phyloP scores from a whole-genome alignment of 495 filamentous ascomycete genomes.

The Podospora conica region DNA sequence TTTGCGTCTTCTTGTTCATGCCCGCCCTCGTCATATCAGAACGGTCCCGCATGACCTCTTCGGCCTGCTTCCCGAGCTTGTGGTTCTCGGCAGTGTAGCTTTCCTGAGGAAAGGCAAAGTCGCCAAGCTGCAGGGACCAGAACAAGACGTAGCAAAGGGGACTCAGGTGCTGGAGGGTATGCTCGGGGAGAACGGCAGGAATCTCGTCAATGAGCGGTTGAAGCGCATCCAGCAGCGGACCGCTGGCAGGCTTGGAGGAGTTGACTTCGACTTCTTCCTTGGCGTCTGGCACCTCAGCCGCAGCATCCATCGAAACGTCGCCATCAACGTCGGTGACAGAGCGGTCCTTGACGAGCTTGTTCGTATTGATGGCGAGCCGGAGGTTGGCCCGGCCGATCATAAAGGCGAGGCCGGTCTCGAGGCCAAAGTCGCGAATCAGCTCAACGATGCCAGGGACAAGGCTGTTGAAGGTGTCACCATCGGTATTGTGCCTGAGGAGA shows the following conservation, averaged over 20 bases:
- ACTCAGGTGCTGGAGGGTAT: slow-evolving; percentile 61
- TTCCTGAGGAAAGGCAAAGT: slow-evolving; percentile 64
- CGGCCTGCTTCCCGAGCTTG: slow-evolving; percentile 53
- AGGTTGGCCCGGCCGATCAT: slow-evolving; percentile 74
- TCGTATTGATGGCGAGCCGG: slow-evolving; percentile 33
- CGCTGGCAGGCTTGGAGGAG: slow-evolving; percentile 18
- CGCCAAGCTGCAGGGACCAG: slow-evolving; percentile 81
- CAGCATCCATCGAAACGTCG: slow-evolving; percentile 34
- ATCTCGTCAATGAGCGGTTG: slow-evolving; percentile 68
- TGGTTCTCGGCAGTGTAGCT: slow-evolving; percentile 69
- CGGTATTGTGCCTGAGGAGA: slow-evolving; percentile 71
- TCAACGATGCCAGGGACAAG: slow-evolving; percentile 68
- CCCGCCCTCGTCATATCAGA: slow-evolving; percentile 60
- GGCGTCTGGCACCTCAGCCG: slow-evolving; percentile 20
- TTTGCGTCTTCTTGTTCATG: slow-evolving; percentile 56
- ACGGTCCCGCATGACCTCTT: slow-evolving; percentile 60
- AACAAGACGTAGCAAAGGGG: slow-evolving; percentile 82
- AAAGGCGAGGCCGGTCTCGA: slow-evolving; percentile 81
- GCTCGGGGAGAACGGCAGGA: slow-evolving; percentile 51
- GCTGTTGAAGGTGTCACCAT: slow-evolving; percentile 69
- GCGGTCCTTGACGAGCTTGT: slow-evolving; percentile 18
- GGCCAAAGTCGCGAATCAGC: slow-evolving; percentile 70
- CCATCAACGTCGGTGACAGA: slow-evolving; percentile 35
- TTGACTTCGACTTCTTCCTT: slow-evolving; percentile 1
- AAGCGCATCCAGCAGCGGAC: slow-evolving; percentile 66